These are phyloP conservation scores for Cryptococcus amylolentus DNA, from an alignment of 1,284 basidiomycete species.

Conservation along the genomic window DNA sequence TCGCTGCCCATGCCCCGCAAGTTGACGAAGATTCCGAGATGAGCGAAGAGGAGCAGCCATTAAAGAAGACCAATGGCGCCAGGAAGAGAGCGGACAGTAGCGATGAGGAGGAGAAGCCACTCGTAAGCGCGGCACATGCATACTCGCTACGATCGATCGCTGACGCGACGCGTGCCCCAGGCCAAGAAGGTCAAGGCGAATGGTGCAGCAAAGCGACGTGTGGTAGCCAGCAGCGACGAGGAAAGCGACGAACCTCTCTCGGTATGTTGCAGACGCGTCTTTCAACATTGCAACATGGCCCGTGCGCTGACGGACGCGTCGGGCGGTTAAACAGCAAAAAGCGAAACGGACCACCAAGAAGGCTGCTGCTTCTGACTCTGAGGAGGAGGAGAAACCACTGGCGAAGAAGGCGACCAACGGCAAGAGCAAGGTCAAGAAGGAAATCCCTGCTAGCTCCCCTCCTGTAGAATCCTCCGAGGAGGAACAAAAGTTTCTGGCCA, in stretches of 20 bases:
- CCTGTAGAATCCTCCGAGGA: conserved; percentile 29
- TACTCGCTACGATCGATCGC: neutral
- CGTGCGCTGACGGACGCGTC: conserved; percentile 18
- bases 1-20: conserved; percentile 17
- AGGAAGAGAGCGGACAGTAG: conserved; percentile 16
- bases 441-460: neutral
- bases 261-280: conserved; percentile 11
- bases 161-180: neutral
- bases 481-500: conserved; percentile 64
- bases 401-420: conserved; percentile 10
- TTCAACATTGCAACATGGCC: conserved; percentile 4
- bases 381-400: neutral
- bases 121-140: conserved; percentile 31
- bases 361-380: neutral
- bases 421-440: neutral
- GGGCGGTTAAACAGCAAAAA: conserved; percentile 52
- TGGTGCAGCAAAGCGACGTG: conserved; percentile 31
- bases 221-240: conserved; percentile 38
- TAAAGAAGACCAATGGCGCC: conserved; percentile 10
- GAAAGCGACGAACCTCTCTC: conserved; percentile 25
- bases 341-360: conserved; percentile 19
- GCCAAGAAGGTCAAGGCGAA: conserved; percentile 26
- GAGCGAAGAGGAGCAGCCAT: conserved; percentile 21
- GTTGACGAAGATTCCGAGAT: conserved; percentile 13
- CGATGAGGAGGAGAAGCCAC: conserved; percentile 45